These are phyloP conservation scores for Fusarium sp. DNA, from an alignment of 2,329 filamentous ascomycete species.

Conservation along the genomic window DNA sequence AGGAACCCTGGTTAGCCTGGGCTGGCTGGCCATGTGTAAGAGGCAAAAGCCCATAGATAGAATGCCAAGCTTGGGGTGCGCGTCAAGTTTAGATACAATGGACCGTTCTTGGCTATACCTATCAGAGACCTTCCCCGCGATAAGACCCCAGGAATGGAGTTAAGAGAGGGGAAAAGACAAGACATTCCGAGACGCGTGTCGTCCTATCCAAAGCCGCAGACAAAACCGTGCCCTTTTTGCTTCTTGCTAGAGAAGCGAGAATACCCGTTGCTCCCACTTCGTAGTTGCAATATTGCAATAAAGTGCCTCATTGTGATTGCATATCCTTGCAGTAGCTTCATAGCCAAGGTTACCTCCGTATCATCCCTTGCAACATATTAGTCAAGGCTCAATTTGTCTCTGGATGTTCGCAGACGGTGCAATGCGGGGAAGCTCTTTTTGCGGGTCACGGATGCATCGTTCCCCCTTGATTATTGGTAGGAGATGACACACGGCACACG, in stretches of 20 bases:
- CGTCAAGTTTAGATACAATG: slow-evolving; percentile 3
- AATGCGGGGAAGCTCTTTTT: slow-evolving; percentile 39
- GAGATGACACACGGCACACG: slow-evolving; percentile 34
- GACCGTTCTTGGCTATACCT: background rate
- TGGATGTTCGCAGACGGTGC: slow-evolving; percentile 22
- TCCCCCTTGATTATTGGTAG: slow-evolving; percentile 18
- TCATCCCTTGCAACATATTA: slow-evolving; percentile 27
- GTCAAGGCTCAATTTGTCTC: slow-evolving; percentile 16
- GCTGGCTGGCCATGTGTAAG: background rate
- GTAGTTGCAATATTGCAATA: background rate
- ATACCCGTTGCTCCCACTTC: slow-evolving; percentile 3
- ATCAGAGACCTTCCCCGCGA: slow-evolving; percentile 27
- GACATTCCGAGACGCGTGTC: slow-evolving; percentile 30
- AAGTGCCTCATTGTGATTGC: slow-evolving; percentile 31
- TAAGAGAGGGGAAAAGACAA: slow-evolving; percentile 12
- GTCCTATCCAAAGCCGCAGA: slow-evolving; percentile 6
- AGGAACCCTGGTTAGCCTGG: background rate
- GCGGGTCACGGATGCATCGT: slow-evolving; percentile 41
- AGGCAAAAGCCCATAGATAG: slow-evolving; percentile 23
- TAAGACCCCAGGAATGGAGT: slow-evolving; percentile 20
- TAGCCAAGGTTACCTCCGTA: slow-evolving; percentile 32
- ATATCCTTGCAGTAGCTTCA: slow-evolving; percentile 36
- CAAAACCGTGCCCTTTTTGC: slow-evolving; percentile 2
- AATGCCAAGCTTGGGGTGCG: slow-evolving; percentile 23
- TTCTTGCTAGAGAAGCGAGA: slow-evolving; percentile 3